These are phyloP conservation scores for Excoecaria agallocha DNA, from an alignment of 345 rosid genomes.

Conservation along the genomic window DNA sequence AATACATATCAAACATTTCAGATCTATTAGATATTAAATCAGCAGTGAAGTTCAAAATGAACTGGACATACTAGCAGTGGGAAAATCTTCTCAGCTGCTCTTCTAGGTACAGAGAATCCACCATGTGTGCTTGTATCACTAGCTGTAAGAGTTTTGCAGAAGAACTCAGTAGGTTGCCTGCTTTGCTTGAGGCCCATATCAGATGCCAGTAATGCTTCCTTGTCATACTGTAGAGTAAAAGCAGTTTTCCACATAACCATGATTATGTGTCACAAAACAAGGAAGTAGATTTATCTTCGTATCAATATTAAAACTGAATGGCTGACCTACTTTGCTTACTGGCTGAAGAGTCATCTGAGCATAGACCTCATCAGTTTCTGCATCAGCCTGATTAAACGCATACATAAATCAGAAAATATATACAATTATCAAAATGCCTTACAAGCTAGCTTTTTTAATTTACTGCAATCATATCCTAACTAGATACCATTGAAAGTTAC, in stretches of 20 bases:
- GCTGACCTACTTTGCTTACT: slow-evolving; percentile 68
- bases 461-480: too few species aligned
- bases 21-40: neutral
- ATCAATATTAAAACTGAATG: slow-evolving; percentile 12
- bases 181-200: slow-evolving; percentile 76
- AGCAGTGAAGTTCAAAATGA: neutral
- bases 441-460: neutral
- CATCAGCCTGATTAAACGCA: slow-evolving; percentile 55
- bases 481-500: too few species aligned
- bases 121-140: slow-evolving; percentile 98
- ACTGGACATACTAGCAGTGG: slow-evolving; percentile 68
- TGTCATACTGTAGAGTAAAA: slow-evolving; percentile 59
- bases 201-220: slow-evolving; percentile 79
- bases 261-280: neutral
- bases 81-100: slow-evolving; percentile 96
- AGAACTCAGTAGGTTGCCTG: slow-evolving; percentile 86
- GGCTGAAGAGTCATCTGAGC: slow-evolving; percentile 86
- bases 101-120: slow-evolving; percentile 95
- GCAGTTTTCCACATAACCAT: slow-evolving; percentile 6
- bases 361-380: slow-evolving; percentile 73
- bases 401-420: neutral
- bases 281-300: neutral
- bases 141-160: slow-evolving; percentile 96
- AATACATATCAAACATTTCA: neutral
- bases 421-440: neutral